Evolutionary conservation across 1,139 yeast species (phyloP).

Genomic region (Sugiyamaella pinicola): DNA sequence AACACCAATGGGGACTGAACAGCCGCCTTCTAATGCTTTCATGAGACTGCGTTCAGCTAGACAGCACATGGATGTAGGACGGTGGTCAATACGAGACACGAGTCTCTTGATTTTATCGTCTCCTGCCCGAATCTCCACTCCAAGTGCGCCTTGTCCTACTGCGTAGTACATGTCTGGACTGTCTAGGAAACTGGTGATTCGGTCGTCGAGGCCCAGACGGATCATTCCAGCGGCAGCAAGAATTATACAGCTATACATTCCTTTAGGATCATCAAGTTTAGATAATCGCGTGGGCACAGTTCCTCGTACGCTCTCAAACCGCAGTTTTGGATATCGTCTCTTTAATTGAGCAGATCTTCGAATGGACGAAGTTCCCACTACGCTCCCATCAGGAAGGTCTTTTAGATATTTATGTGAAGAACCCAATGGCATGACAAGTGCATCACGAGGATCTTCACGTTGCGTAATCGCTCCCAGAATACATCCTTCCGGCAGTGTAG

Average conservation of each 20-base stretch:
- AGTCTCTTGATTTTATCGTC: slow-evolving; percentile 67
- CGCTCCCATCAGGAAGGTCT: slow-evolving; percentile 81
- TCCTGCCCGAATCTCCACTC: slow-evolving; percentile 78
- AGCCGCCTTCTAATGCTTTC: slow-evolving; percentile 93
- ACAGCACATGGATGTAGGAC: slow-evolving; percentile 72
- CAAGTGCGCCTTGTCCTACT: slow-evolving; percentile 97
- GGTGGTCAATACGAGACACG: slow-evolving; percentile 60
- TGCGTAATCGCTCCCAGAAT: slow-evolving; percentile 83
- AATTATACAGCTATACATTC: slow-evolving; percentile 73
- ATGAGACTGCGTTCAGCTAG: slow-evolving; percentile 87
- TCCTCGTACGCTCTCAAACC: slow-evolving; percentile 83
- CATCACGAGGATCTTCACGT: slow-evolving; percentile 92
- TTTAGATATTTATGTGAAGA: slow-evolving; percentile 63
- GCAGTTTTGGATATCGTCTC: slow-evolving; percentile 58
- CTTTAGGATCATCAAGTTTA: slow-evolving; percentile 58
- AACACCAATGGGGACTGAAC: slow-evolving; percentile 96
- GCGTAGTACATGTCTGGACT: slow-evolving; percentile 93
- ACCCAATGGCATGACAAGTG: slow-evolving; percentile 74
- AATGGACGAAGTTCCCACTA: slow-evolving; percentile 93
- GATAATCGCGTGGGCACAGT: slow-evolving; percentile 77
- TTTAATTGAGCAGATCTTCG: slow-evolving; percentile 82
- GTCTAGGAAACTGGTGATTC: slow-evolving; percentile 66
- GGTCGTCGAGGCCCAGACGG: slow-evolving; percentile 66
- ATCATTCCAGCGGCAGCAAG: slow-evolving; percentile 91
- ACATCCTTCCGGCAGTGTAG: slow-evolving; percentile 84